Base-by-base conservation (phyloP, 1,139 yeast genomes). In the Taiozyma sp. region DNA sequence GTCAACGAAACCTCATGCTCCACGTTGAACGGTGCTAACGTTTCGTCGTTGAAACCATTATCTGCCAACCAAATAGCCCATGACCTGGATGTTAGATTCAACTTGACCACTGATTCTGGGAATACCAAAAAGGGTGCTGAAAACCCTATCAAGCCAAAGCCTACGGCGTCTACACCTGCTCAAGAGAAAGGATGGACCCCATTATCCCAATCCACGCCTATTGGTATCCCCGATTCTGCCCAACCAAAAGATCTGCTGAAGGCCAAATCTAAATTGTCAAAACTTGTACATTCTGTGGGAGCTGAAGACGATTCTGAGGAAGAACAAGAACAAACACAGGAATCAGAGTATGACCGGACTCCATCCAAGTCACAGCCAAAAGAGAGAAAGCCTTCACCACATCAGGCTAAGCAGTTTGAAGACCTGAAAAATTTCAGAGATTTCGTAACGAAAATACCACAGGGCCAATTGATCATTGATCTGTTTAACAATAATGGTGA, bases 171-270 rank as follows among this genome's bases (percentile, higher is more conserved):
- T 14, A 53, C 54, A 13, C 60, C 62, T 8, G 42, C 47, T 11
- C n/a, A 44, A 13, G 62, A 52, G 7, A 60, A 55, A 39, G 52
- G 37, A 1, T 57, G 60, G 63, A 47, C 44, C 2, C 63, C 64
- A 11, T 49, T 60, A 47, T 59, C 56, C 6, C 58, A 59, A 24
- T 59, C 63, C 0, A 60, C 64, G 3, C 63, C 64, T 2, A 44
- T 57, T 45, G 58, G 52, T 10, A 35, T 40, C 1, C 45, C 51
- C 3, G 52, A 51, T 4, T 46, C 50, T 6, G 43, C 46, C 4
- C 61, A 61, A 42, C 64, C 64, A 10, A 61, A 53, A 47, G 64
- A 61, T 42, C 45, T 60, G 10, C 42, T 61, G 47, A 58, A 54
- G 28, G 54, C 58, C 3, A 53, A 47, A 37, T 54, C 63, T 1